Conservation (phyloP, 495 filamentous ascomycete genomes). For the Hypoxylon cercidicola region DNA sequence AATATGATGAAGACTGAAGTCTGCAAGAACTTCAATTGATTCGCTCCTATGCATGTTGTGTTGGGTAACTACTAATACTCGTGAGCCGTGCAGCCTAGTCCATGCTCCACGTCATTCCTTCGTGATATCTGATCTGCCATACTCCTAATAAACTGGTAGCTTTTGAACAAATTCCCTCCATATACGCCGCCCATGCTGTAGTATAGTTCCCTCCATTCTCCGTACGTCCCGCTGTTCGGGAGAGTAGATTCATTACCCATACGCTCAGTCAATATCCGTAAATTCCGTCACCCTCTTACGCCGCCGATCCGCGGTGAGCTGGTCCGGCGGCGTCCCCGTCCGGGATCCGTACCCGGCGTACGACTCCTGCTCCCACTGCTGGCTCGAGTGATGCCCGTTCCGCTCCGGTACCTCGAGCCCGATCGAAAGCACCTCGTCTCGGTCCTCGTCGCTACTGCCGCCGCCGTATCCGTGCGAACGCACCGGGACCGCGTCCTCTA, state of each 20-base stretch:
- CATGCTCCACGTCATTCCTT: neutral
- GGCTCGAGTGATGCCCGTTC: neutral
- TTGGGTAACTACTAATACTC: neutral
- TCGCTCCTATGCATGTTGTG: neutral
- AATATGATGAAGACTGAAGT: conserved; percentile 1
- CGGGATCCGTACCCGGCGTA: conserved; percentile 19
- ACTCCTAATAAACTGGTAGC: neutral
- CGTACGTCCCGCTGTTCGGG: conserved; percentile 1
- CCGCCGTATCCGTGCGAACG: neutral
- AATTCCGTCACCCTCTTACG: conserved; percentile 29
- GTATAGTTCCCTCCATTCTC: conserved; percentile 3
- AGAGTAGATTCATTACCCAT: neutral
- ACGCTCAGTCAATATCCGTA: conserved; percentile 9
- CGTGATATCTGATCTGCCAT: neutral
- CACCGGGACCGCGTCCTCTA: neutral
- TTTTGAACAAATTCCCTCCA: neutral
- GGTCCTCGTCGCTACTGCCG: conserved; percentile 11
- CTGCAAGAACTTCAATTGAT: neutral
- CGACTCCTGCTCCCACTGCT: conserved; percentile 28
- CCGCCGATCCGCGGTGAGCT: conserved; percentile 17
- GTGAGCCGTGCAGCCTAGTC: neutral
- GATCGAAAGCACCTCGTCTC: conserved; percentile 26
- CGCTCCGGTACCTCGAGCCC: conserved; percentile 5
- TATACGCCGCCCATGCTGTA: neutral
- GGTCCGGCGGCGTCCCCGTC: conserved; percentile 19